Conservation (phyloP, 306 rosid species). For the Ammopiptanthus mongolicus region DNA sequence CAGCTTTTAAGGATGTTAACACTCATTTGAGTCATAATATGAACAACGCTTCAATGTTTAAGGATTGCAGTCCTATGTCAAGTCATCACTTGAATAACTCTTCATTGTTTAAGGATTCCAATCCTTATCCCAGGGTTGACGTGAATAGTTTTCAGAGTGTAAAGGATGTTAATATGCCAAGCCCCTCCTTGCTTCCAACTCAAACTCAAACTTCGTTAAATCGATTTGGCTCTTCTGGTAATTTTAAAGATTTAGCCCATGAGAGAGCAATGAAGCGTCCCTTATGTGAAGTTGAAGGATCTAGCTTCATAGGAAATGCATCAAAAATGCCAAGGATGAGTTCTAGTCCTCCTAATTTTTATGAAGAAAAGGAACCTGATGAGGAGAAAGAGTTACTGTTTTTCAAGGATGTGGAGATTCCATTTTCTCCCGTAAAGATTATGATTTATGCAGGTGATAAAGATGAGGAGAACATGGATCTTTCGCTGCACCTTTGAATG, state of each 20-base stretch:
- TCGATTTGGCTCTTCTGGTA: too few species aligned
- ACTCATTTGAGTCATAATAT: neutral
- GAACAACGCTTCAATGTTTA: too few species aligned
- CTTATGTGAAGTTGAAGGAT: neutral
- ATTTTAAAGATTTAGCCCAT: neutral
- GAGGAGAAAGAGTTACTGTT: constrained; percentile 9
- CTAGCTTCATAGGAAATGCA: neutral
- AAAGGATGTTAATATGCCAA: too few species aligned
- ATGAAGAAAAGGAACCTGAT: neutral
- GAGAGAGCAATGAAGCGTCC: neutral
- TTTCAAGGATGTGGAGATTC: constrained; percentile 12
- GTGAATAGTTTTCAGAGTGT: too few species aligned
- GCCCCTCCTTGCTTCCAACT: too few species aligned
- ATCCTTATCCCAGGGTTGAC: too few species aligned
- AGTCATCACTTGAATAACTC: neutral
- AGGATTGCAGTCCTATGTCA: neutral
- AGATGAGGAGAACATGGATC: constrained; percentile 21
- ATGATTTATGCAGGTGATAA: neutral
- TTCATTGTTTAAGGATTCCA: too few species aligned
- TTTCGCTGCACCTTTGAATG: constrained; percentile 35
- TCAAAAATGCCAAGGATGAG: constrained; percentile 6
- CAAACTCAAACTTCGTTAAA: too few species aligned
- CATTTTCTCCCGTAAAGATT: neutral
- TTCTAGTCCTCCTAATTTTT: neutral
- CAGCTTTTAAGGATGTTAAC: neutral